phyloP scores from a whole-genome alignment of 139 green algal species.

The Chlamydomonas eustigma region DNA sequence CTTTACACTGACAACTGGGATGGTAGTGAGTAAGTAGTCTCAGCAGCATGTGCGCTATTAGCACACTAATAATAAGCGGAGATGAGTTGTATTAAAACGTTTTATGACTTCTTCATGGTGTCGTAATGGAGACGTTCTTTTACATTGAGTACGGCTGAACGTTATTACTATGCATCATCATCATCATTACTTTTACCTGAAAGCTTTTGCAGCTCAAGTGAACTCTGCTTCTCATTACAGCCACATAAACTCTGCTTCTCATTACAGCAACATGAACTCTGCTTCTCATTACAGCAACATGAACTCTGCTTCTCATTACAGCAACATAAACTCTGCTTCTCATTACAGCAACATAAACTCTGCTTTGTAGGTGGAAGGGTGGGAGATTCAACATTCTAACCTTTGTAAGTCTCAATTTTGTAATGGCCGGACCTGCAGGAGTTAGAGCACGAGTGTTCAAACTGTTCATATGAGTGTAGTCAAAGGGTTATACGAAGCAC shows the following conservation, averaged over 20 bases:
- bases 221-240: background rate
- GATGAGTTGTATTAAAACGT: background rate
- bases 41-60: background rate
- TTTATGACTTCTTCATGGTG: background rate
- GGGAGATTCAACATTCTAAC: slow-evolving; percentile 31
- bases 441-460: too few relatives aligned
- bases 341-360: background rate
- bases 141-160: background rate
- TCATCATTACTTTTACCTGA: too few relatives aligned
- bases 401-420: slow-evolving; percentile 3
- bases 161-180: background rate
- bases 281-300: background rate
- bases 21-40: slow-evolving; percentile 45
- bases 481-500: background rate
- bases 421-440: background rate
- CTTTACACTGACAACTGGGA: slow-evolving; percentile 68
- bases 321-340: background rate
- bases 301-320: background rate
- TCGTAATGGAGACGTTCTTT: background rate
- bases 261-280: background rate
- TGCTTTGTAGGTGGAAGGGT: slow-evolving; percentile 7
- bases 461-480: too few relatives aligned
- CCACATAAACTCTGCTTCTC: background rate
- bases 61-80: background rate
- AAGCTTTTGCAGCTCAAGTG: background rate